A percentile compares a stretch with the other conserved stretches of the same genome.
These are phyloP conservation scores for Didymella keratinophila DNA, from an alignment of 2,329 filamentous ascomycete genomes.

Conservation along the genomic window DNA sequence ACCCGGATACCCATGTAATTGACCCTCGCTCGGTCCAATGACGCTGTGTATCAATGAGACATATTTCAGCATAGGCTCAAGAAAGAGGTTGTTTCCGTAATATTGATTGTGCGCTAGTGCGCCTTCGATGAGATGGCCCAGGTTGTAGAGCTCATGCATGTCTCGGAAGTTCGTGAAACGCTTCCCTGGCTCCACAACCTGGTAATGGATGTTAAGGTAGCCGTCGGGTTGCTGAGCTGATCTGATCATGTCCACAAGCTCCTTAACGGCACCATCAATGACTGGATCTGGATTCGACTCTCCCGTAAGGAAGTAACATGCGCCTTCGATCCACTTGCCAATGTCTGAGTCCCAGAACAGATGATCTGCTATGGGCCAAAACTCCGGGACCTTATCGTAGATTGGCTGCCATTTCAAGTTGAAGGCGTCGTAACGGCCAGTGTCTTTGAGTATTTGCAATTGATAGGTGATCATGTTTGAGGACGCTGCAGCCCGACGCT, in stretches of 20 bases:
- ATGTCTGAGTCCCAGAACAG: conserved; percentile 8
- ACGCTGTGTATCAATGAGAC: background rate
- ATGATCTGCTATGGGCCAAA: conserved; percentile 6
- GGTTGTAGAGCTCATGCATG: conserved; percentile 8
- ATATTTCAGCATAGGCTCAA: conserved; percentile 6
- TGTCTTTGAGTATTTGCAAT: conserved; percentile 3
- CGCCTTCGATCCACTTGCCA: conserved; percentile 4
- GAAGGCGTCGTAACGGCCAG: conserved; percentile 3
- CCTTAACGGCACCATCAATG: background rate
- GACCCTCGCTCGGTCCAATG: background rate
- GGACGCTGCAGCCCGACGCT: conserved; percentile 7
- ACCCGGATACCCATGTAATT: background rate
- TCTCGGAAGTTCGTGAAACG: conserved; percentile 4
- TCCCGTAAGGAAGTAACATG: conserved; percentile 6
- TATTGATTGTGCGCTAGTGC: conserved; percentile 5
- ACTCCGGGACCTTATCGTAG: conserved; percentile 2
- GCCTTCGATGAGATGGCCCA: conserved; percentile 2
- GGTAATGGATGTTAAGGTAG: conserved; percentile 1
- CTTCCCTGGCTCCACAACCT: background rate
- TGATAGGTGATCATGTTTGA: conserved; percentile 8
- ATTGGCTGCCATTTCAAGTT: conserved; percentile 1
- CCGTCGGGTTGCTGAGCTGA: background rate
- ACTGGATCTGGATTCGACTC: background rate
- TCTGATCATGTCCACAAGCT: conserved; percentile 6
- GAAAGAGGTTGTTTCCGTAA: conserved; percentile 2